Base-by-base conservation (phyloP, 768 basidiomycete genomes). In the Hypholoma sublateritium region DNA sequence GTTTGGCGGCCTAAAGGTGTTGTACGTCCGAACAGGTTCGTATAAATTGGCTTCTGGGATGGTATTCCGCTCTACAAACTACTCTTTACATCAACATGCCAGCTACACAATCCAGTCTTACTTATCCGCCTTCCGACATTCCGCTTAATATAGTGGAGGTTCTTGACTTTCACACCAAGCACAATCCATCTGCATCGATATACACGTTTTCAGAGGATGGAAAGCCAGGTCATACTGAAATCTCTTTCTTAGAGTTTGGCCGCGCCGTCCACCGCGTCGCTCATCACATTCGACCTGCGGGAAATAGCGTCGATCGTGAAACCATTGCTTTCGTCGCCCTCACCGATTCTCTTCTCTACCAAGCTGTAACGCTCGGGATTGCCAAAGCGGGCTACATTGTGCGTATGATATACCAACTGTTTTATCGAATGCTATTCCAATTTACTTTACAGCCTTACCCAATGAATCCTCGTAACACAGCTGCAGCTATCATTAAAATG, bases 201-300 rank as follows among this genome's bases (percentile, higher is more conserved):
- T 79, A 65, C 44, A 59, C 65, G 9, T 80, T 70, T 41, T 47
- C 67, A 9, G 68, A 70, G 32, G 57, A 59, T 12, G 54, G 55
- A 1, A 55, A 25, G 21, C 45, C 66, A 4, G 55, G 61, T 21
- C 57, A 70, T 12, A 65, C 67, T 6, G 53, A 60, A 25, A 70
- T 82, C 25, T 69, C 74, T 5, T 72, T 73, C 49, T 53, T 77
- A 7, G 78, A 82, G 51, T 82, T 80, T 59, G 72, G 69, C 16
- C 73, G 74, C 9, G 80, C 79, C 8, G 72, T 70, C 41, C 74
- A 81, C 55, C 73, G 79, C 14, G 65, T 75, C 21, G 78, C 79
- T 0, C 75, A 76, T 58, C 57, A 62, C 19, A 43, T 80, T 12
- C 69, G 74, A 14, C 78, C 77, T 0, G 58, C 60, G 16, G 69